phyloP scores from a whole-genome alignment of 768 basidiomycete genomes.

The Tremella yokohamensis region DNA sequence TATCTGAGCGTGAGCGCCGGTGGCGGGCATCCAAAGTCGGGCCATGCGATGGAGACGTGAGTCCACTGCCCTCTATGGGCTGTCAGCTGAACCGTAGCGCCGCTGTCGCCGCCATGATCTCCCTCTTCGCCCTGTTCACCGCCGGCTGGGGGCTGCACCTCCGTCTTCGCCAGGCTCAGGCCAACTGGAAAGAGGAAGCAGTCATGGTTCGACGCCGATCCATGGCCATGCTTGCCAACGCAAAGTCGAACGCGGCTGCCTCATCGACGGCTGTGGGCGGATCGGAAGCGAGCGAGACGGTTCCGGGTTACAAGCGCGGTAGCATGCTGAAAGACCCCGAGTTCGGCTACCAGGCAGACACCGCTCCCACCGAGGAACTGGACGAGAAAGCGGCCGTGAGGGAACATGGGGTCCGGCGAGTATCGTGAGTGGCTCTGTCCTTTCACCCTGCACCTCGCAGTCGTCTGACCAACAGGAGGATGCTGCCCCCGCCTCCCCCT shows the following conservation, averaged over 20 bases:
- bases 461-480: background rate
- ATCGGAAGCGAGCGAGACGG: background rate
- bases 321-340: constrained; percentile 26
- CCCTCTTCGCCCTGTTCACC: constrained; percentile 36
- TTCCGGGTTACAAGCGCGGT: constrained; percentile 1
- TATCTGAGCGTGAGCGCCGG: constrained; percentile 29
- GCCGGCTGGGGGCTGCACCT: constrained; percentile 44
- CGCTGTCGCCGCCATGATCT: constrained; percentile 39
- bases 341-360: constrained; percentile 5
- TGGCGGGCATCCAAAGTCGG: constrained; percentile 32
- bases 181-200: constrained; percentile 37
- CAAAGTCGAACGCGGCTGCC: background rate
- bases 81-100: constrained; percentile 20
- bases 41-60: constrained; percentile 49
- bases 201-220: constrained; percentile 43
- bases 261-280: background rate
- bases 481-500: no score
- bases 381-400: no score
- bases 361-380: no score
- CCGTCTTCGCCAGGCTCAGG: constrained; percentile 31
- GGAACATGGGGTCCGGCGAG: background rate
- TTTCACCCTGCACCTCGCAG: constrained; percentile 1
- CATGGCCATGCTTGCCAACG: constrained; percentile 22
- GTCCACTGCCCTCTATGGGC: constrained; percentile 5
- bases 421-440: constrained; percentile 1